phyloP scores from a whole-genome alignment of 495 filamentous ascomycete species.

The Opeltia flavorubescens region DNA sequence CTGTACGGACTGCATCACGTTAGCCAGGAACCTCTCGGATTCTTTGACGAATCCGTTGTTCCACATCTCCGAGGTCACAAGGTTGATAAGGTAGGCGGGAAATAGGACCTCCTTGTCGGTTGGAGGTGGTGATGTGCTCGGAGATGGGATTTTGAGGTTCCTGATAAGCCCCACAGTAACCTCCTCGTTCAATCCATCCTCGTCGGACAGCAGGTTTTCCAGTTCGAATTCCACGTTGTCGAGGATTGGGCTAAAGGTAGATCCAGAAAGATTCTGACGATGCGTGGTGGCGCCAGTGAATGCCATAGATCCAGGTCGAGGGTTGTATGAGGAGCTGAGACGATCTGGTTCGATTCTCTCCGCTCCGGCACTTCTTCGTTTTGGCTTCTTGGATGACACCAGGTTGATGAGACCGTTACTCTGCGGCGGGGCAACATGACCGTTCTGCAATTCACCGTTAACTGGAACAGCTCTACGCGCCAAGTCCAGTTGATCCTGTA shows the following conservation, averaged over 20 bases:
- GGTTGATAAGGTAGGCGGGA: slow-evolving; percentile 96
- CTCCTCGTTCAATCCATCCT: slow-evolving; percentile 91
- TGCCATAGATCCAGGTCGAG: slow-evolving; percentile 89
- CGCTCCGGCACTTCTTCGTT: slow-evolving; percentile 85
- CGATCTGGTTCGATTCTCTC: slow-evolving; percentile 71
- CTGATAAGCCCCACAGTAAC: slow-evolving; percentile 89
- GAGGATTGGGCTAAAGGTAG: slow-evolving; percentile 57
- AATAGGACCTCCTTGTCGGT: slow-evolving; percentile 98
- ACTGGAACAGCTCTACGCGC: slow-evolving; percentile 54
- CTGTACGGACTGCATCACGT: slow-evolving; percentile 99
- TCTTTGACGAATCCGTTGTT: slow-evolving; percentile 99
- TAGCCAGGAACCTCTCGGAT: slow-evolving; percentile 94
- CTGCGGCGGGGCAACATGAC: slow-evolving; percentile 37
- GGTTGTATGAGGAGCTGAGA: slow-evolving; percentile 84
- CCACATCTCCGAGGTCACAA: slow-evolving; percentile 99
- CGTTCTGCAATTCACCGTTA: slow-evolving; percentile 61
- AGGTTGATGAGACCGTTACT: slow-evolving; percentile 82
- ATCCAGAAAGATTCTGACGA: slow-evolving; percentile 50
- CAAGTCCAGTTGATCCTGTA: slow-evolving; percentile 85
- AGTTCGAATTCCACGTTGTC: slow-evolving; percentile 91
- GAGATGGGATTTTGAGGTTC: slow-evolving; percentile 87
- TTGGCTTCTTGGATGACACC: slow-evolving; percentile 93
- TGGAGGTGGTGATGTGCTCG: slow-evolving; percentile 67
- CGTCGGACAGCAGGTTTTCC: slow-evolving; percentile 83
- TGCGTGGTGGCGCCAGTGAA: slow-evolving; percentile 47